phyloP scores from a whole-genome alignment of 768 basidiomycete species.

The Cyclocybe aegerita region DNA sequence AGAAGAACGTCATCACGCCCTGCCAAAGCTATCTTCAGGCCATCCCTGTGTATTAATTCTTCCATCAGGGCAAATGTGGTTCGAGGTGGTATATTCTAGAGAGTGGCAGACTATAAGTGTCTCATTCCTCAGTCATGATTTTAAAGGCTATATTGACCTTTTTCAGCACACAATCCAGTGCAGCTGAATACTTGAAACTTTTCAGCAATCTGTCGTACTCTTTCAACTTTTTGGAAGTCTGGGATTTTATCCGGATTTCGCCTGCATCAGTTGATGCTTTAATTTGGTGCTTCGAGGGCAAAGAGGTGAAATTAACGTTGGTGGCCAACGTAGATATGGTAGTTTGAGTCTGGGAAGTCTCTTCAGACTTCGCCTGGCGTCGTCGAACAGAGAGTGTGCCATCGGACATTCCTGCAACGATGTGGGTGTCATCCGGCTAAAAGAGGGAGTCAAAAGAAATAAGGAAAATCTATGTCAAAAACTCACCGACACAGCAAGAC shows the following conservation, averaged over 20 bases:
- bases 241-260: constrained; percentile 76
- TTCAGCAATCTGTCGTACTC: constrained; percentile 92
- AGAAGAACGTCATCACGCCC: constrained; percentile 93
- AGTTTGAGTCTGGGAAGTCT: constrained; percentile 23
- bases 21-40: constrained; percentile 78
- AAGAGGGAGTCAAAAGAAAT: constrained; percentile 7
- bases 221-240: constrained; percentile 68
- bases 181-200: constrained; percentile 91
- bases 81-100: constrained; percentile 79
- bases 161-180: constrained; percentile 86
- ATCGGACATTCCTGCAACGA: constrained; percentile 96
- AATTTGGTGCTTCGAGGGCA: constrained; percentile 21
- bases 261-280: constrained; percentile 57
- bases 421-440: constrained; percentile 95
- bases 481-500: constrained; percentile 87
- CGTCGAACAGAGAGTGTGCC: constrained; percentile 97
- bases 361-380: constrained; percentile 75
- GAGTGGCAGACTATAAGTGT: constrained; percentile 1
- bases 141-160: constrained; percentile 49
- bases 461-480: neutral
- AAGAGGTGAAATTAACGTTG: constrained; percentile 9
- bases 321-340: constrained; percentile 8
- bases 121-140: neutral
- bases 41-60: constrained; percentile 92
- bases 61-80: constrained; percentile 89